phyloP scores from a whole-genome alignment of 1,284 basidiomycete species.

The Ceratobasidium sp. region DNA sequence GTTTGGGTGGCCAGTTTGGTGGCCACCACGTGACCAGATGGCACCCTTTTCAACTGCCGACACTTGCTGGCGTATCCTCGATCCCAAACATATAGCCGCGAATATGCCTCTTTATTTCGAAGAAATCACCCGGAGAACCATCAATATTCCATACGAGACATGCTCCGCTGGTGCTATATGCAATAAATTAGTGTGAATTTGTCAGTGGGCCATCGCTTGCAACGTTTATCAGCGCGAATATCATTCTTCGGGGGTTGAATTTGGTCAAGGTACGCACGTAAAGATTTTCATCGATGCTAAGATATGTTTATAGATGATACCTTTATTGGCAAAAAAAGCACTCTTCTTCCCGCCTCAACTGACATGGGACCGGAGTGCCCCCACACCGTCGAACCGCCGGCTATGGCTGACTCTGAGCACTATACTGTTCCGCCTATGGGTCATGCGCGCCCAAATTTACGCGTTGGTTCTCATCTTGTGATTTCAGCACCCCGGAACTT shows the following conservation, averaged over 20 bases:
- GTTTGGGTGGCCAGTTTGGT: no score
- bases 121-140: neutral
- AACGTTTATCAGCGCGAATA: neutral
- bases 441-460: no score
- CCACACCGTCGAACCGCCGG: slow-evolving; percentile 12
- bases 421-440: neutral
- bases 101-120: neutral
- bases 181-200: neutral
- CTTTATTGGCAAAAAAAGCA: slow-evolving; percentile 2
- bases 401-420: neutral
- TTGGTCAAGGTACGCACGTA: slow-evolving; percentile 14
- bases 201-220: neutral
- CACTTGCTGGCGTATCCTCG: no score
- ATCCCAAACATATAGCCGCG: neutral
- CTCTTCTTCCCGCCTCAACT: slow-evolving; percentile 27
- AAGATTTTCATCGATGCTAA: slow-evolving; percentile 6
- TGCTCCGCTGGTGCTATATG: neutral
- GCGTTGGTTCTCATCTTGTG: no score
- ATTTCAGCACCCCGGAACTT: no score
- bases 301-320: neutral
- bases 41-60: neutral
- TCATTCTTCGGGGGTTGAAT: slow-evolving; percentile 25
- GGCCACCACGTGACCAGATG: no score
- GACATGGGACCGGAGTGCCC: slow-evolving; percentile 26
- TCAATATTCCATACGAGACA: neutral